Base-by-base conservation (phyloP, 1,139 yeast species). In the Geotrichum europaeum region DNA sequence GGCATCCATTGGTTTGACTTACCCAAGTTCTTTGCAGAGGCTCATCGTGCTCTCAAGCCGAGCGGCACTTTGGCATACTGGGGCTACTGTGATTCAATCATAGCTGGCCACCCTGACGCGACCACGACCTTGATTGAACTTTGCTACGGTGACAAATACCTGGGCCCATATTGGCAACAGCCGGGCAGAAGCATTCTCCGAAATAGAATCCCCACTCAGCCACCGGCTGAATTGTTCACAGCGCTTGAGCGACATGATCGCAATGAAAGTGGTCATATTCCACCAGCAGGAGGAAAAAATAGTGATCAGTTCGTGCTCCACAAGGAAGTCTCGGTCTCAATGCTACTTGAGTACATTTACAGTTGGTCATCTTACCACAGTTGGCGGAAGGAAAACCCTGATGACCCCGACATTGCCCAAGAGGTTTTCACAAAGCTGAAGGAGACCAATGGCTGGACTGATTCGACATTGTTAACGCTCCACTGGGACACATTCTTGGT, bases 1-100 rank as follows among this genome's bases (percentile, higher is more conserved):
- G 86, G 91, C 56, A 81, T 82, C 15, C 96, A 89, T 71, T 89
- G 96, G 96, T 81, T 89, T 60, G 79, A 85, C 49, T 82, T 82
- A 63, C 77, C 75, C 0, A 65, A 66, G 40, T 87, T 86, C 72
- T 82, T 84, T 68, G 66, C 70, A 10, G 83, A 82, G 60, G 79
- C 81, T 45, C 72, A 75, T 40, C 72, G 82, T 13, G 74, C 84
- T 12, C 75, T 89, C 63, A 81, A 79, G 63, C 76, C 80, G 0
- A 79, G 78, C 25, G 96, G 92, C 1, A 84, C 89, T 0, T 73
- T 89, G 57, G 87, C 90, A 0, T 82, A 81, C 66, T 89, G 94
- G 89, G 87, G 88, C n/a, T 89, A 89, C 69, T 82, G 82, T 51
- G 94, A 89, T 68, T 89, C 90, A 0, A 73, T 71, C 18, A 78